A percentile compares a stretch with the other conserved stretches of the same genome.
These are phyloP conservation scores for Trametes maxima DNA, from an alignment of 768 basidiomycete genomes.

Conservation along the genomic window DNA sequence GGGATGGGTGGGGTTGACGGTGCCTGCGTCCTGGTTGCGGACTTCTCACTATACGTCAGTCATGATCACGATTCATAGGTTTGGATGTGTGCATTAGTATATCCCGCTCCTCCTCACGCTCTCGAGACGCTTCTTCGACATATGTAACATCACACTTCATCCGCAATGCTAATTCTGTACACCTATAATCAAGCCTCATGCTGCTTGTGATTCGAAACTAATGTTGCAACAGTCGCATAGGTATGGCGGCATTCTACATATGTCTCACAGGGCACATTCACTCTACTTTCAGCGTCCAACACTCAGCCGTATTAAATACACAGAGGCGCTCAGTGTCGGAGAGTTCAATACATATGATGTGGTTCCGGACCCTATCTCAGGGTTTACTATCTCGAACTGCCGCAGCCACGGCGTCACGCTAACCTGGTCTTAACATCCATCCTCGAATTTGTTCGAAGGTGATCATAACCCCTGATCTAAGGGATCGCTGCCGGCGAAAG, in stretches of 20 bases:
- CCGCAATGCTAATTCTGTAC: conserved; percentile 9
- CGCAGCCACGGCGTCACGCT: not conserved
- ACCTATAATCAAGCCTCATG: not conserved
- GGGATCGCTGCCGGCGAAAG: too few species aligned
- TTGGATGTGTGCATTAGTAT: conserved; percentile 15
- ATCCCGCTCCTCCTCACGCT: conserved; percentile 9
- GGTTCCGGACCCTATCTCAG: not conserved
- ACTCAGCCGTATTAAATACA: too few species aligned
- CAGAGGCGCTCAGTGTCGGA: not conserved
- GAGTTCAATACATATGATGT: not conserved
- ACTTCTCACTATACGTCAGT: not conserved
- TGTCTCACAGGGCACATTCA: too few species aligned
- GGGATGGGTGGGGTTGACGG: conserved; percentile 76
- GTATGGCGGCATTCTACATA: too few species aligned
- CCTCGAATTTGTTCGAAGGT: not conserved
- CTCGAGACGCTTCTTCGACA: conserved; percentile 5
- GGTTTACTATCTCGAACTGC: not conserved
- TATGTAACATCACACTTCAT: conserved; percentile 10
- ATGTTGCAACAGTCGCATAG: not conserved
- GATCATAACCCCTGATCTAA: too few species aligned
- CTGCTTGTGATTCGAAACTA: not conserved
- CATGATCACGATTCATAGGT: conserved; percentile 3
- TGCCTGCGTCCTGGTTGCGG: not conserved
- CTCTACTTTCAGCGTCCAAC: not conserved
- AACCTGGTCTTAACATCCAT: not conserved